Base-by-base conservation (phyloP, 352 stramenopile species). In the Nothophytophthora sp. region DNA sequence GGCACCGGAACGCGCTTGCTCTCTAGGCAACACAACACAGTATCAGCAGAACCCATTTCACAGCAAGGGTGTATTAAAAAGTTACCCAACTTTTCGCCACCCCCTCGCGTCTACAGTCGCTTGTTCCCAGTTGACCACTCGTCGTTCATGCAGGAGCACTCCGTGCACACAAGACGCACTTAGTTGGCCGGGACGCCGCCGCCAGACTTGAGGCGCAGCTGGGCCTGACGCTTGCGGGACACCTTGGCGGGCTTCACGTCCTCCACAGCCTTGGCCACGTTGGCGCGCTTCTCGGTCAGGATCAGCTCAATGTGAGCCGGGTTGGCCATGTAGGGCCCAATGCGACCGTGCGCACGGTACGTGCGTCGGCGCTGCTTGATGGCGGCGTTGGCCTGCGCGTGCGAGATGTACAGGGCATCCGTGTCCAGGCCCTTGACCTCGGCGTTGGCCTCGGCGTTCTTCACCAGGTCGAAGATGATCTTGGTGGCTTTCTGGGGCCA, bases 301-400 rank as follows among this genome's bases (percentile, higher is more conserved):
- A 99, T 98, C 19, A 99, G 84, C 92, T 99, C 97, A 75, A 99
- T 98, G 88, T 99, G 97, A 34, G 96, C 96, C 48, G 97, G 97
- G 82, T 98, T 97, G 69, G 90, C 96, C 88, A 99, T 98, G 89
- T 99, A 99, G 55, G 98, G 96, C 34, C 95, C 95, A 73, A 99
- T 98, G 73, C 96, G 95, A 73, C 96, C 96, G 77, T 99, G 96
- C 51, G 95, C 95, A 77, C 92, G 89, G 92, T 99, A 99, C n/a
- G 97, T 99, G 74, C 97, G 91, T 73, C 97, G 94, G 61, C 97
- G 93, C 73, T 98, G 97, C 71, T 99, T 97, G 63, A 98, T 98
- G 42, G 97, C 97, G 52, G 90, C 85, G 88, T 99, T 99, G 59
- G 90, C 89, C 81, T 99, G 96, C 41, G 97, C 92, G 81, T 99